phyloP scores from a whole-genome alignment of 768 basidiomycete species.

The Serendipita vermifera region DNA sequence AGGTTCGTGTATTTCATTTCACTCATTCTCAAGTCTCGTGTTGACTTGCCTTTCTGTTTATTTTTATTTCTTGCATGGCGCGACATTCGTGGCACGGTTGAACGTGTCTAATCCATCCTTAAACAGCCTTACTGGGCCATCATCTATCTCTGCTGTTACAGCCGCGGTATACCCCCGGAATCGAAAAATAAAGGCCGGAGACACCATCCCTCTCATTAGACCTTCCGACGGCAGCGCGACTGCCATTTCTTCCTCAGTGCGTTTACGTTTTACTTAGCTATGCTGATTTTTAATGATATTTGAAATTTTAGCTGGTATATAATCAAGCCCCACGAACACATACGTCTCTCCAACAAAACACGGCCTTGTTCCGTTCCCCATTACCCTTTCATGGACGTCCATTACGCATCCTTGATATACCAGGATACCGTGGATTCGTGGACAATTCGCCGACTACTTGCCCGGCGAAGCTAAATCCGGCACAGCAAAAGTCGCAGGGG shows the following conservation, averaged over 20 bases:
- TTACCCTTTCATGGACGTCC: conserved; percentile 27
- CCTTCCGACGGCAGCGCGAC: too few relatives aligned
- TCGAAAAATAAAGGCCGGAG: too few relatives aligned
- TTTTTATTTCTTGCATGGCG: too few relatives aligned
- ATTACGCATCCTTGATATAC: conserved; percentile 55
- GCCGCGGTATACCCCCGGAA: neutral
- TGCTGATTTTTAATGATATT: too few relatives aligned
- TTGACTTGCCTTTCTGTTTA: too few relatives aligned
- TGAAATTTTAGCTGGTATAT: conserved; percentile 45
- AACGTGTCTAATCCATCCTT: too few relatives aligned
- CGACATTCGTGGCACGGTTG: too few relatives aligned
- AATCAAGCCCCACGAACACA: conserved; percentile 52
- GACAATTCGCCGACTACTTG: conserved; percentile 57
- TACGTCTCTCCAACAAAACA: conserved; percentile 65
- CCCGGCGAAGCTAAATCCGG: conserved; percentile 21
- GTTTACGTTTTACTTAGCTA: too few relatives aligned
- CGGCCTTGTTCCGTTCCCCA: conserved; percentile 34
- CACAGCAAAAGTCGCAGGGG: conserved; percentile 16
- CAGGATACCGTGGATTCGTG: conserved; percentile 71
- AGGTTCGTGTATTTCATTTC: neutral
- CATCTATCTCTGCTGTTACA: neutral
- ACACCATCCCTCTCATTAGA: too few relatives aligned
- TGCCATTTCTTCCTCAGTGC: conserved; percentile 54
- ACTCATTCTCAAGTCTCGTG: too few relatives aligned
- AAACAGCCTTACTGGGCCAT: neutral